Base-by-base conservation (phyloP, 192 early-diverging fungal genomes). In the Bifiguratus adelaidae region DNA sequence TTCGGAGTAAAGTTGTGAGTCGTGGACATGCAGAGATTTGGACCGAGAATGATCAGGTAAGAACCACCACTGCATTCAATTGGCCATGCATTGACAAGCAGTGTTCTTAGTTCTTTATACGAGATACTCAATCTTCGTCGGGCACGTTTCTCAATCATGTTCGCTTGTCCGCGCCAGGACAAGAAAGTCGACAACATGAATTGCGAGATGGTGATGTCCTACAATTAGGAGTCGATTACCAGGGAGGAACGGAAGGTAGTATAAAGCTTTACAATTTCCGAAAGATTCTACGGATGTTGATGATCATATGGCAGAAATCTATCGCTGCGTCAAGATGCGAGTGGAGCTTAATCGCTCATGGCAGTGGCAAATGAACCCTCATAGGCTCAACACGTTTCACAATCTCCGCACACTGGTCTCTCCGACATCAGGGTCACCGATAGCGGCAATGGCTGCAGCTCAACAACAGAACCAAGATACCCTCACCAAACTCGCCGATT, bases 91-190 rank as follows among this genome's bases (percentile, higher is more conserved):
- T 44, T 21, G 15, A 37, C 7, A 37, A 37, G 20, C 0, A 37
- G 8, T 18, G 41, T 20, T 25, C 8, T 12, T 50, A 95, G 88
- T 74, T 98, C 21, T 94, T 63, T 58, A 85, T 96, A 51, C 79
- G 82, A 55, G 95, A 98, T 61, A 89, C 86, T 33, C 91, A 88
- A 45, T 89, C 86, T 25, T 98, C 95, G 1, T 95, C 92, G 28
- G 95, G 95, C 19, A 98, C 95, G 13, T 98, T 95, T 55, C 67
- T 98, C 26, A 98, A 98, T 70, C 83, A 92, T 67, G 77, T 91
- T 65, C 69, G 95, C 8, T 58, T 98, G 16, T 85, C 83, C 42
- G 77, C 93, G n/a, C 84, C 90, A 23, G 81, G 81, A 2, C 79
- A 85, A 30, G 86, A 90, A 55, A 90, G 86, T 35, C 58, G 77